Base-by-base conservation (phyloP, 179 eudicot species). In the Spergularia azorica region DNA sequence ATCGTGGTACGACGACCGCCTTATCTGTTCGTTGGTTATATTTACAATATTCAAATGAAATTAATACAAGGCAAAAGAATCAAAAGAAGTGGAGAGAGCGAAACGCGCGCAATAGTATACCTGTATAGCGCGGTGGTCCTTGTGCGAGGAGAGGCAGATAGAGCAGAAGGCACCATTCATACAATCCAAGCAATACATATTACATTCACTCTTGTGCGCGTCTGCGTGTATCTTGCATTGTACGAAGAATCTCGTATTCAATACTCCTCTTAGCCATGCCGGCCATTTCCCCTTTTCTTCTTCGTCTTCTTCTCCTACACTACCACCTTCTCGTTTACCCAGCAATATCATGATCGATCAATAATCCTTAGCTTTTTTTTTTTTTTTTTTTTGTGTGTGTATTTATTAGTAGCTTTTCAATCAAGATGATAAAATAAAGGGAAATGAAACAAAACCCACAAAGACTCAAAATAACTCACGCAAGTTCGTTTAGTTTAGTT, bases 1-100 rank as follows among this genome's bases (percentile, higher is more conserved):
- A 72, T 85, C 86, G 54, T 83, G 88, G 84, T 83, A 85, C 6
- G 88, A 85, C 17, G 88, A 85, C 76, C 88, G 68, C 75, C 88
- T 85, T 77, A 85, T 85, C 88, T 85, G 79, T 46, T 72, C 21
- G 12, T 20, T n/a, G 1, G 32, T 26, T 26, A 26, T 26, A 26
- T 26, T 26, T 26, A 26, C 32, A 1, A 21, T 26, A 26, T 26
- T 26, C 32, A 1, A 26, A 26, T 26, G 32, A 26, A 26, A 26
- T 26, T 26, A 26, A 26, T 26, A 26, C 1, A 26, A 26, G 2
- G 32, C 32, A 26, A 26, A 21, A 26, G 3, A 50, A 73, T 10
- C 1, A 9, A 2, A 1, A 56, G 67, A 20, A 15, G 0, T 3
- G 17, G 26, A 46, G 6, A 0, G 36, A 32, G 36, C 13, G n/a